Evolutionary conservation across 2,329 filamentous ascomycete species (phyloP).

Genomic region (Dactylellina parvicollis): DNA sequence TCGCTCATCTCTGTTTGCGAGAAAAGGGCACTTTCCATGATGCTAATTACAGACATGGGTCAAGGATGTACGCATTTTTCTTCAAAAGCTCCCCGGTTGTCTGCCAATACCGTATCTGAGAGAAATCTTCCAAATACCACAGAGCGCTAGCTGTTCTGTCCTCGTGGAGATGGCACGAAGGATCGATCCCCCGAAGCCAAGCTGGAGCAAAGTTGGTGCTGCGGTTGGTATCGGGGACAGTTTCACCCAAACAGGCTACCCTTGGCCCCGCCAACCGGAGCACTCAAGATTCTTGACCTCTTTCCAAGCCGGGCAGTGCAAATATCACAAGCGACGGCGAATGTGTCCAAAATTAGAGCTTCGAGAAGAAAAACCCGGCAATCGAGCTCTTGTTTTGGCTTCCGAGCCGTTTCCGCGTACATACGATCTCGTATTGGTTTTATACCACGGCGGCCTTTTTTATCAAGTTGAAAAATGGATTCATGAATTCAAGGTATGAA

Average conservation of each 20-base stretch:
- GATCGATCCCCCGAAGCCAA: conserved; percentile 5
- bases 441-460: no score
- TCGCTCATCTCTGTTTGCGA: conserved; percentile 25
- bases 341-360: conserved; percentile 44
- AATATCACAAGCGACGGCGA: conserved; percentile 23
- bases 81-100: neutral
- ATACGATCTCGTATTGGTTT: neutral
- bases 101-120: neutral
- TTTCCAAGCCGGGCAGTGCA: conserved; percentile 44
- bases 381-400: neutral
- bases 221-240: conserved; percentile 37
- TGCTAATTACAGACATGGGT: conserved; percentile 13
- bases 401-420: neutral
- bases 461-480: neutral
- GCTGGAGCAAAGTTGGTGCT: conserved; percentile 22
- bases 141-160: no score
- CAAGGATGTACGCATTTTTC: conserved; percentile 8
- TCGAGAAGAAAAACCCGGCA: conserved; percentile 24
- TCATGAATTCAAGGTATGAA: neutral
- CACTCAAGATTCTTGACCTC: conserved; percentile 29
- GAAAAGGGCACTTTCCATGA: conserved; percentile 14
- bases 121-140: neutral
- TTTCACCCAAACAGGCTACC: conserved; percentile 47
- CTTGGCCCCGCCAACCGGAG: conserved; percentile 10
- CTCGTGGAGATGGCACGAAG: neutral